These are phyloP conservation scores for Pilobolus umbonatus DNA, from an alignment of 192 early-diverging fungal species.

Conservation along the genomic window DNA sequence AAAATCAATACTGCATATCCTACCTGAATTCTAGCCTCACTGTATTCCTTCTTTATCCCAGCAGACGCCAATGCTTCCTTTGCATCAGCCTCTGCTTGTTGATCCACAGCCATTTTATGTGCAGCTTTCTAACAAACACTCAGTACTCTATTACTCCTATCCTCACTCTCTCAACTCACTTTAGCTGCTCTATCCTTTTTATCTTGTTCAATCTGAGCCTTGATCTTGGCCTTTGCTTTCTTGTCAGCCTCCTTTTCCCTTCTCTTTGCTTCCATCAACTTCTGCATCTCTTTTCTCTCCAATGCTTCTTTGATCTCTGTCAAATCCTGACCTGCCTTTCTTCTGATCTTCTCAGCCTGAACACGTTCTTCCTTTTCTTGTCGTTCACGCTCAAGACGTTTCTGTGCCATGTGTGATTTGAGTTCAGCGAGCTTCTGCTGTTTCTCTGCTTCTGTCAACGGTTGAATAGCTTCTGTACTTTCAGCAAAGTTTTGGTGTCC, in stretches of 20 bases:
- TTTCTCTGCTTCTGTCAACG: slow-evolving; percentile 79
- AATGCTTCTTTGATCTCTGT: slow-evolving; percentile 61
- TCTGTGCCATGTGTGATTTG: slow-evolving; percentile 54
- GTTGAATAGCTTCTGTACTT: slow-evolving; percentile 69
- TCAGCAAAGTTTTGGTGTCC: slow-evolving; percentile 75
- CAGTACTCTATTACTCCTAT: slow-evolving; percentile 5
- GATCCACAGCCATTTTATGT: slow-evolving; percentile 8
- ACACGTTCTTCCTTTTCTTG: slow-evolving; percentile 65
- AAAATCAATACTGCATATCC: not conserved
- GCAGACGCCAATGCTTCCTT: slow-evolving; percentile 28
- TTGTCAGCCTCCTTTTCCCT: slow-evolving; percentile 77
- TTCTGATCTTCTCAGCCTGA: slow-evolving; percentile 65
- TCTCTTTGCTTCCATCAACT: slow-evolving; percentile 61
- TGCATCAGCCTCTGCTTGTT: slow-evolving; percentile 23
- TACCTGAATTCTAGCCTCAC: slow-evolving; percentile 73
- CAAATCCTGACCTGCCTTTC: slow-evolving; percentile 71
- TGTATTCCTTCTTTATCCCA: slow-evolving; percentile 56
- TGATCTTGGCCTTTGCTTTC: slow-evolving; percentile 68
- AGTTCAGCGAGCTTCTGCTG: slow-evolving; percentile 64
- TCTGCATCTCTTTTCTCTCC: slow-evolving; percentile 72
- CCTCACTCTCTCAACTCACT: slow-evolving; percentile 31
- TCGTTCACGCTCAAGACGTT: slow-evolving; percentile 57
- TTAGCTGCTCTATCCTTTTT: slow-evolving; percentile 64
- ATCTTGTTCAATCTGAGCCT: slow-evolving; percentile 75
- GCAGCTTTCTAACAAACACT: slow-evolving; percentile 8